phyloP scores from a whole-genome alignment of 805 yeast species.

The Wickerhamiella musiphila region DNA sequence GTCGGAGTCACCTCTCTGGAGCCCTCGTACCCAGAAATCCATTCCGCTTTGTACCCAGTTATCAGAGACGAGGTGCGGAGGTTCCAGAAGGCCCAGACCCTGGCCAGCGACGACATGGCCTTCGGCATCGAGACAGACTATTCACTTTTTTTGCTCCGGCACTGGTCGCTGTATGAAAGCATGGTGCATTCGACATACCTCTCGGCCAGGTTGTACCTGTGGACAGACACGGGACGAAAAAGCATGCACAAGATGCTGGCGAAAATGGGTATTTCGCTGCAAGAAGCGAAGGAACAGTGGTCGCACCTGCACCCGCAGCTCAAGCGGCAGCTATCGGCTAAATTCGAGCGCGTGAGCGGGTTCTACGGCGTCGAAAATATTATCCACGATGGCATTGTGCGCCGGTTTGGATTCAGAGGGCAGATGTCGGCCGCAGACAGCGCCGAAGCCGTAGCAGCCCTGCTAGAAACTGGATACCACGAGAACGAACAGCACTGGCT shows the following conservation, averaged over 20 bases:
- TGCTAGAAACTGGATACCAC: constrained; percentile 34
- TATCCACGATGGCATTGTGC: constrained; percentile 67
- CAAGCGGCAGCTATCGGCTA: constrained; percentile 52
- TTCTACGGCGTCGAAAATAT: constrained; percentile 70
- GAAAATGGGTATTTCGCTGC: constrained; percentile 83
- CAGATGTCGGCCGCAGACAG: constrained; percentile 82
- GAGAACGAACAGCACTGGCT: constrained; percentile 46
- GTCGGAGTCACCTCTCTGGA: constrained; percentile 78
- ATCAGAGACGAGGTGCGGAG: constrained; percentile 71
- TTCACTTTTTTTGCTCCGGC: constrained; percentile 68
- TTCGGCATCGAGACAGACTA: constrained; percentile 68
- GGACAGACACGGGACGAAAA: constrained; percentile 86
- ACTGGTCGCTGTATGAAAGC: constrained; percentile 84
- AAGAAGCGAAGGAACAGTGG: constrained; percentile 86
- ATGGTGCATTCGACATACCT: constrained; percentile 83
- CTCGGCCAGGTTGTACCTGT: constrained; percentile 67
- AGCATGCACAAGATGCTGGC: constrained; percentile 83
- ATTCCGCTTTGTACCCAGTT: constrained; percentile 53
- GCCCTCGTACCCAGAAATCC: constrained; percentile 49
- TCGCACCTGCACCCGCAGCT: constrained; percentile 67
- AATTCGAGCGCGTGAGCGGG: constrained; percentile 53
- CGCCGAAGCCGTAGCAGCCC: constrained; percentile 73
- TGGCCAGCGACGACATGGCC: constrained; percentile 18
- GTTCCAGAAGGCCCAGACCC: constrained; percentile 27
- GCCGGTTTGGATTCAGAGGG: constrained; percentile 78